These are phyloP conservation scores for Periglandula ipomoeae DNA, from an alignment of 2,329 filamentous ascomycete species.

Conservation along the genomic window DNA sequence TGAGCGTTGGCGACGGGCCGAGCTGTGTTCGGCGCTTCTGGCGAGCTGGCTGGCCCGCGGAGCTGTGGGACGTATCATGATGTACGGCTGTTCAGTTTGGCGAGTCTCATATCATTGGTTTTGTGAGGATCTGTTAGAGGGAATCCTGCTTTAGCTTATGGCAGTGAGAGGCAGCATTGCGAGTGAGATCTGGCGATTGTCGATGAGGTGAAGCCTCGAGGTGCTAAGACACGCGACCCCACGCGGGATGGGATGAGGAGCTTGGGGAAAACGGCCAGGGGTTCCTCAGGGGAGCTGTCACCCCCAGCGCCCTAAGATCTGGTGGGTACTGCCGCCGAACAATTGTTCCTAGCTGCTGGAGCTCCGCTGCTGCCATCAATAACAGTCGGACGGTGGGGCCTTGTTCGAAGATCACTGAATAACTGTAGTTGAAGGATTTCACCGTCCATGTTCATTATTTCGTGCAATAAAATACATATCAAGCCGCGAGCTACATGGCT, in stretches of 20 bases:
- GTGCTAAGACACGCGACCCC: background rate
- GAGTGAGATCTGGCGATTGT: background rate
- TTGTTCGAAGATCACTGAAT: background rate
- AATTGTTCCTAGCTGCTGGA: background rate
- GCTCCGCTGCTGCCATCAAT: background rate
- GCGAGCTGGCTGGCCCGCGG: slow-evolving; percentile 8
- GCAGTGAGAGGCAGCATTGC: background rate
- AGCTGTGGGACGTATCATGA: slow-evolving; percentile 12
- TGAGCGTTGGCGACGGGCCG: slow-evolving; percentile 7
- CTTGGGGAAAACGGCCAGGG: too few relatives aligned
- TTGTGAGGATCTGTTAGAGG: background rate
- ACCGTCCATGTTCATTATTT: too few relatives aligned
- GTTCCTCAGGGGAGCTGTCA: too few relatives aligned
- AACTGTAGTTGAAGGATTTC: too few relatives aligned
- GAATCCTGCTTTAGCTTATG: background rate
- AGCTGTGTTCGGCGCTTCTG: background rate
- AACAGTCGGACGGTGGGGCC: background rate
- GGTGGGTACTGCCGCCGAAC: slow-evolving; percentile 3
- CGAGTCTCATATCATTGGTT: background rate
- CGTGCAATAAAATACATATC: too few relatives aligned
- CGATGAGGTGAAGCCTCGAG: background rate
- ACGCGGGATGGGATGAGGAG: background rate
- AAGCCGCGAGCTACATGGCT: too few relatives aligned
- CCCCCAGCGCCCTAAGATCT: slow-evolving; percentile 3
- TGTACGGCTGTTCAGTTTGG: background rate